phyloP scores from a whole-genome alignment of 2,329 filamentous ascomycete species.

The Xylaria arbuscula region DNA sequence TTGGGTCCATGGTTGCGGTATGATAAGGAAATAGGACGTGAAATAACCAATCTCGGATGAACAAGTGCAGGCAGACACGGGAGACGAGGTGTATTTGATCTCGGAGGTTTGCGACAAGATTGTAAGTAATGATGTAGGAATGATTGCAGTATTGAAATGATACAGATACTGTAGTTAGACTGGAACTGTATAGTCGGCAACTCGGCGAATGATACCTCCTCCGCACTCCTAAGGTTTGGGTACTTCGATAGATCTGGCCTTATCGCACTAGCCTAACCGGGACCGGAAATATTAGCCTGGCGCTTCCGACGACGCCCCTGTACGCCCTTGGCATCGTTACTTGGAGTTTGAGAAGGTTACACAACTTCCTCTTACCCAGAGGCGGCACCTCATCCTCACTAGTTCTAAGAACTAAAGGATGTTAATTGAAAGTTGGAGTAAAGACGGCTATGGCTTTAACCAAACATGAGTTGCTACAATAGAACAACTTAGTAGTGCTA shows the following conservation, averaged over 20 bases:
- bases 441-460: no score
- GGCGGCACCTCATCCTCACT: no score
- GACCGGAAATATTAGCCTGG: slow-evolving; percentile 5
- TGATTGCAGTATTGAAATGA: neutral
- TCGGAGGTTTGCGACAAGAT: neutral
- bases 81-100: slow-evolving; percentile 1
- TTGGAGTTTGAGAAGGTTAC: no score
- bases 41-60: slow-evolving; percentile 12
- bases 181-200: neutral
- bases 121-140: slow-evolving; percentile 13
- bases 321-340: no score
- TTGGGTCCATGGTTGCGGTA: slow-evolving; percentile 62
- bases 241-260: slow-evolving; percentile 38
- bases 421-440: no score
- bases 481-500: no score
- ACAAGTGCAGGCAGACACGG: neutral
- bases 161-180: neutral
- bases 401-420: no score
- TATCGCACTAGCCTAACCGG: slow-evolving; percentile 31
- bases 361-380: no score
- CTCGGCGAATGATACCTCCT: neutral
- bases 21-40: neutral
- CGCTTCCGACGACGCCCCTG: no score
- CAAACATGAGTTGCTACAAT: no score
- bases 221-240: slow-evolving; percentile 15